These are phyloP conservation scores for Pseudocohnilembus persalinus DNA, from an alignment of 169 alveolate species.

Conservation along the genomic window DNA sequence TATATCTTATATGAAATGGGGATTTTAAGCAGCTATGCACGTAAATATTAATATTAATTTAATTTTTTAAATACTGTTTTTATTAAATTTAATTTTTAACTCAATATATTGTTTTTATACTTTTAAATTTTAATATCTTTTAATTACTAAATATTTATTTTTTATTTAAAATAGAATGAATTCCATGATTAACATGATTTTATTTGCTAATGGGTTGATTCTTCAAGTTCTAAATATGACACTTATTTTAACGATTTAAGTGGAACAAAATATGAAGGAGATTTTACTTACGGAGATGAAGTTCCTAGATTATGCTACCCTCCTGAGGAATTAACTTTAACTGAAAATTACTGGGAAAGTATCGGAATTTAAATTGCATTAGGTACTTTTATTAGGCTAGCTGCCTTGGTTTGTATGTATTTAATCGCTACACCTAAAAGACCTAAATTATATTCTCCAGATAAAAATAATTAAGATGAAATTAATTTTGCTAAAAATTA, in stretches of 20 bases:
- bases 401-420: conserved; percentile 30
- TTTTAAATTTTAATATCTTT: no score
- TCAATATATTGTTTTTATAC: no score
- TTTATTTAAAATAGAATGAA: conserved; percentile 19
- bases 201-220: background rate
- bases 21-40: conserved; percentile 53
- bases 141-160: background rate
- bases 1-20: conserved; percentile 61
- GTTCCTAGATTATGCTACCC: conserved; percentile 21
- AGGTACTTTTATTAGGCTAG: conserved; percentile 23
- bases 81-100: no score
- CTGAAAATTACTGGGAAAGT: conserved; percentile 13
- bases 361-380: conserved; percentile 25
- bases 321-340: conserved; percentile 14
- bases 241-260: background rate
- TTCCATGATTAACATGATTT: conserved; percentile 14
- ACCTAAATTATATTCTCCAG: conserved; percentile 26
- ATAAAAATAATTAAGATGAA: no score
- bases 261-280: background rate
- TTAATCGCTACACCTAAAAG: conserved; percentile 38
- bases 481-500: no score
- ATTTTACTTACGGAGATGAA: background rate
- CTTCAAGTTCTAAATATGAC: background rate
- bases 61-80: background rate
- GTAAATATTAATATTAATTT: background rate